Evolutionary conservation across 2,329 filamentous ascomycete genomes (phyloP).

Genomic region (Colletotrichum graminicola): DNA sequence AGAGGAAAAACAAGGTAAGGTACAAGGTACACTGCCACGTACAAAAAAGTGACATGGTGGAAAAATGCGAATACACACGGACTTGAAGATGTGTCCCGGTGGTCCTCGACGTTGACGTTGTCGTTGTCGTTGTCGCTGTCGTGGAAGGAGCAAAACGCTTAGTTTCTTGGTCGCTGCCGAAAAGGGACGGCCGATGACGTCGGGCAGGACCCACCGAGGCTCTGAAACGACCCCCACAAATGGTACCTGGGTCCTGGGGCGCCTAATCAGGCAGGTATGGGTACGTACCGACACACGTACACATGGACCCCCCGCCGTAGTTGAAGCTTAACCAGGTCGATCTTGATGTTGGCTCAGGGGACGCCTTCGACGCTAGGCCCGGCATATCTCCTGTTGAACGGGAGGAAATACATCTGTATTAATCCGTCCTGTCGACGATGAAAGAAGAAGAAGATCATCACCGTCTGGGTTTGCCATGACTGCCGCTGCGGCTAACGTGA

Average conservation of each 20-base stretch:
- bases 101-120: conserved; percentile 1
- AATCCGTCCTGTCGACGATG: no score
- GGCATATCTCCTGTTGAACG: no score
- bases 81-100: not conserved
- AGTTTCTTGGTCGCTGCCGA: not conserved
- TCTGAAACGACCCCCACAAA: conserved; percentile 24
- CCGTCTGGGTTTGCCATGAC: not conserved
- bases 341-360: not conserved
- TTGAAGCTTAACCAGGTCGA: conserved; percentile 29
- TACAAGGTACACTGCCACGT: not conserved
- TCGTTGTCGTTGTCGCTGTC: not conserved
- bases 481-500: not conserved
- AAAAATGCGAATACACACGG: not conserved
- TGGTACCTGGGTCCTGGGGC: no score
- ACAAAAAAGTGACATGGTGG: not conserved
- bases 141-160: not conserved
- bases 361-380: not conserved
- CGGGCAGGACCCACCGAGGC: conserved; percentile 25
- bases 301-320: conserved; percentile 26
- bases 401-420: not conserved
- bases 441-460: no score
- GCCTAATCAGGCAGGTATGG: no score
- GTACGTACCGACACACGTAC: not conserved
- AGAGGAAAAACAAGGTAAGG: no score
- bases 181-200: conserved; percentile 29